A percentile compares a stretch with the other conserved stretches of the same genome.
These are phyloP conservation scores for Arthrobotrys megalospora DNA, from an alignment of 2,329 filamentous ascomycete species.

Conservation along the genomic window DNA sequence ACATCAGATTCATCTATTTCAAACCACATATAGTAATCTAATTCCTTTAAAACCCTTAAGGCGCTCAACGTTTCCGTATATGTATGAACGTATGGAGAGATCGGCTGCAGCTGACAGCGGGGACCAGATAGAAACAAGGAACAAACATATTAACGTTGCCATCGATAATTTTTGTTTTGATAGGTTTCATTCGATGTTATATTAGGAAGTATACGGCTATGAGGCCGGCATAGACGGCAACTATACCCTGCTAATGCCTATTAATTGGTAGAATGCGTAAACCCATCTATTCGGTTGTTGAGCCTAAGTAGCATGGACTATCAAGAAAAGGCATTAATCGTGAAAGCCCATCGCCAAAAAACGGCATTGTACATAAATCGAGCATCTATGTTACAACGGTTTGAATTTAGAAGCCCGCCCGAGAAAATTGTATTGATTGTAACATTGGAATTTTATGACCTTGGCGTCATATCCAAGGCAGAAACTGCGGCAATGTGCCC, in stretches of 20 bases:
- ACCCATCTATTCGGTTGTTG: neutral
- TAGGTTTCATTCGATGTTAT: neutral
- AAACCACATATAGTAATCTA: neutral
- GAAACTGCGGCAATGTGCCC: neutral
- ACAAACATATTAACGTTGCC: neutral
- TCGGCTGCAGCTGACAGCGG: neutral
- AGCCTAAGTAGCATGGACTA: neutral
- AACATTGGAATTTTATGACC: neutral
- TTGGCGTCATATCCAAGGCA: neutral
- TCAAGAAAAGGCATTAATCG: slow-evolving; percentile 10
- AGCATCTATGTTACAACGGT: neutral
- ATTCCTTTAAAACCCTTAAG: neutral
- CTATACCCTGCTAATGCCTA: neutral
- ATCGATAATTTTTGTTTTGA: neutral
- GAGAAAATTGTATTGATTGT: neutral
- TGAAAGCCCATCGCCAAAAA: neutral
- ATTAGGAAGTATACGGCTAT: neutral
- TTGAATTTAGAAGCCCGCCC: neutral
- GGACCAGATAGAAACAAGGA: neutral
- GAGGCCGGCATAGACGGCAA: slow-evolving; percentile 5
- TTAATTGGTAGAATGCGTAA: neutral
- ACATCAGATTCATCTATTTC: neutral
- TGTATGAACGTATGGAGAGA: neutral
- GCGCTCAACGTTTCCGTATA: neutral
- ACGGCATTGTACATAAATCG: slow-evolving; percentile 7